Evolutionary conservation across 441 rosid genomes (phyloP).

Genomic region (Erysimum cheiri): DNA sequence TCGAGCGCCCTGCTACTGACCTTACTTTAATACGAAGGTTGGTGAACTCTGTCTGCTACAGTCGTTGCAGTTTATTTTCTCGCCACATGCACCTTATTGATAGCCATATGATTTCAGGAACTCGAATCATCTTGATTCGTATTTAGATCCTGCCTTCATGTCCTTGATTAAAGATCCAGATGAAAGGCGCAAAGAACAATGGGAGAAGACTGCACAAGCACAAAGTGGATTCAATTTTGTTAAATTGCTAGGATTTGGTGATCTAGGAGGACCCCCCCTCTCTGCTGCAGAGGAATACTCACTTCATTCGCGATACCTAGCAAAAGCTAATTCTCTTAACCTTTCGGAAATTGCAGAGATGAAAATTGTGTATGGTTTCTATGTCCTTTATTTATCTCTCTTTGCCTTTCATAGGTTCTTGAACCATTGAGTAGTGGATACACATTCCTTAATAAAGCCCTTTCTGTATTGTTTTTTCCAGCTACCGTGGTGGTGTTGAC

Average conservation of each 20-base stretch:
- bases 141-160: slow-evolving; percentile 99
- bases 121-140: slow-evolving; percentile 82
- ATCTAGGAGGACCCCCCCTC: slow-evolving; percentile 85
- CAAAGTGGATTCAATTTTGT: slow-evolving; percentile 89
- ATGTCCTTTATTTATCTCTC: slow-evolving; percentile 24
- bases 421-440: slow-evolving; percentile 14
- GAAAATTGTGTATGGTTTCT: slow-evolving; percentile 88
- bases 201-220: slow-evolving; percentile 97
- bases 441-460: slow-evolving; percentile 27
- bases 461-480: slow-evolving; percentile 46
- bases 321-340: slow-evolving; percentile 94
- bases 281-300: slow-evolving; percentile 98
- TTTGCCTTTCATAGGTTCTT: slow-evolving; percentile 7
- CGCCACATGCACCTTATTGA: slow-evolving; percentile 15
- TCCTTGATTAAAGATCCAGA: slow-evolving; percentile 98
- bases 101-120: slow-evolving; percentile 60
- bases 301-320: slow-evolving; percentile 92
- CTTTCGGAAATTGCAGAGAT: slow-evolving; percentile 98
- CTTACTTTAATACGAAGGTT: slow-evolving; percentile 93
- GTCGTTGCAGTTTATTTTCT: background rate
- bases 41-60: slow-evolving; percentile 42
- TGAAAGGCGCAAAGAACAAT: slow-evolving; percentile 91
- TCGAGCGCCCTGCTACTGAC: slow-evolving; percentile 78
- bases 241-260: slow-evolving; percentile 95
- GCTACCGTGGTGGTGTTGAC: slow-evolving; percentile 98